These are phyloP conservation scores for Pleurotus eryngii DNA, from an alignment of 768 basidiomycete species.

Conservation along the genomic window DNA sequence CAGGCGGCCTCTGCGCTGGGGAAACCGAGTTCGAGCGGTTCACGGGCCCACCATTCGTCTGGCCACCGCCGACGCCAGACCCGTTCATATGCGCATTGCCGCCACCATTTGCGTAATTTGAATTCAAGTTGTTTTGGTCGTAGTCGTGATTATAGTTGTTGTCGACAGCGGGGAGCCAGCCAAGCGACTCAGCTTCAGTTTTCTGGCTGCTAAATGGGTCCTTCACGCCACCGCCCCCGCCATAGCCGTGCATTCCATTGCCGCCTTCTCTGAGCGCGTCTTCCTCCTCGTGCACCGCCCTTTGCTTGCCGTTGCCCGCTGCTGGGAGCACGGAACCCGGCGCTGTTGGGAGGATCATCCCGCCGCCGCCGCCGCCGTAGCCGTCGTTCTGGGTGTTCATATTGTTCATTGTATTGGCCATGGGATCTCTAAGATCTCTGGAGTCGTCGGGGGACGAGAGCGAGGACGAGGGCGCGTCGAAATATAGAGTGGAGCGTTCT, in stretches of 20 bases:
- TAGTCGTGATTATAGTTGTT: background rate
- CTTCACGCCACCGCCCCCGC: background rate
- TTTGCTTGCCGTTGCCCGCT: background rate
- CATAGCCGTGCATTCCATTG: background rate
- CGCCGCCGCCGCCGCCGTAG: background rate
- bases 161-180: background rate
- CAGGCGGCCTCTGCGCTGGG: background rate
- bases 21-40: background rate
- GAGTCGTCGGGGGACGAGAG: background rate
- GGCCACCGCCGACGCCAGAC: background rate
- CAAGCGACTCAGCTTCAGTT: background rate
- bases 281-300: too few relatives aligned
- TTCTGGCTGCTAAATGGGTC: background rate
- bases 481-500: conserved; percentile 4
- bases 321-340: background rate
- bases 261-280: too few relatives aligned
- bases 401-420: background rate
- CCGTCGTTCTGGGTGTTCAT: background rate
- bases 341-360: background rate
- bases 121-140: background rate
- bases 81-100: background rate
- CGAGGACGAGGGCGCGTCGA: background rate
- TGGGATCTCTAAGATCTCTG: background rate
- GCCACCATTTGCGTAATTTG: background rate
- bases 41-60: background rate